A percentile compares a stretch with the other conserved stretches of the same genome.
Conservation (phyloP, 768 basidiomycete genomes). For the Pleurotus salmoneostramineus region DNA sequence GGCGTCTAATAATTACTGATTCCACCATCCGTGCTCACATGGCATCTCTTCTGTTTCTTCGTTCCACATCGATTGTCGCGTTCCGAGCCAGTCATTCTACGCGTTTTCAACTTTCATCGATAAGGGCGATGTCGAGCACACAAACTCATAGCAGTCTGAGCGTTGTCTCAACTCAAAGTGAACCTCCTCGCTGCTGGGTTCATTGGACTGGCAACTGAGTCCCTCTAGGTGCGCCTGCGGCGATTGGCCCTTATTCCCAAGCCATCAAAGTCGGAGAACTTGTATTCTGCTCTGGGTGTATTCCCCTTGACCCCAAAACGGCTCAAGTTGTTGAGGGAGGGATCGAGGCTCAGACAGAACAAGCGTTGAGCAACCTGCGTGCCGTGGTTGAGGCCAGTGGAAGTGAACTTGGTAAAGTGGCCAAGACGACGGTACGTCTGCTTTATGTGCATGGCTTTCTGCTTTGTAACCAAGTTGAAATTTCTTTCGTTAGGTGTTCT, state of each 20-base stretch:
- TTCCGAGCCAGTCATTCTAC: neutral
- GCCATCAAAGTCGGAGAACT: slow-evolving; percentile 81
- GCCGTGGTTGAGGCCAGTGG: slow-evolving; percentile 82
- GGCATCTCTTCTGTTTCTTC: neutral
- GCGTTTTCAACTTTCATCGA: neutral
- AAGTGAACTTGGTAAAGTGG: slow-evolving; percentile 73
- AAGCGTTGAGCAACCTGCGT: slow-evolving; percentile 83
- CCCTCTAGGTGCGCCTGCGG: slow-evolving; percentile 64
- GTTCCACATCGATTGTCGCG: slow-evolving; percentile 8
- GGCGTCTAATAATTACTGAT: neutral
- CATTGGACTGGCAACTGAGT: neutral
- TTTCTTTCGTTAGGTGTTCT: slow-evolving; percentile 61
- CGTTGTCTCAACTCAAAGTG: slow-evolving; percentile 5
- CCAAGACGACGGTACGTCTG: slow-evolving; percentile 82
- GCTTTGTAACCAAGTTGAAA: neutral
- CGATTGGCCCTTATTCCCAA: slow-evolving; percentile 87
- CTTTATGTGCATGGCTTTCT: neutral
- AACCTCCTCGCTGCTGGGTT: neutral
- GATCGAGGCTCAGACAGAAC: slow-evolving; percentile 75
- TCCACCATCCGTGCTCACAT: neutral
- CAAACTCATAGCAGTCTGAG: slow-evolving; percentile 2
- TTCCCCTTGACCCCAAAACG: slow-evolving; percentile 74
- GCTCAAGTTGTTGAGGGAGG: slow-evolving; percentile 71
- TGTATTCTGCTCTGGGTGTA: slow-evolving; percentile 87
- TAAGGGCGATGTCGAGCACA: neutral